Conservation (phyloP, 164 flowering plant genomes). For the Tetrastigma voinierianum region DNA sequence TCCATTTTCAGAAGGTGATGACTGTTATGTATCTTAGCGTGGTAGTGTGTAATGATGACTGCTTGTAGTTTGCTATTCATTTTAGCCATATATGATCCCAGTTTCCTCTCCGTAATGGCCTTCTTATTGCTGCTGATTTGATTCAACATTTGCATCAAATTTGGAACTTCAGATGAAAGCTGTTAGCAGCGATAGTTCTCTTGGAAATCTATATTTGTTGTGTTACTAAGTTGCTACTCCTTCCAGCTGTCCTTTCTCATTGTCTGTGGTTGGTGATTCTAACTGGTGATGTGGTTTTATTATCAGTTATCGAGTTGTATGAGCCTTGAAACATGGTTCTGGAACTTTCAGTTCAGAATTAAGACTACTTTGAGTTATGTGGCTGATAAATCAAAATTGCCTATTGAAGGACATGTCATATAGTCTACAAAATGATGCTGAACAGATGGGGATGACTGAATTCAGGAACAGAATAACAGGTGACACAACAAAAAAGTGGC, state of each 20-base stretch:
- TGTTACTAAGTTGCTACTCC: too few relatives aligned
- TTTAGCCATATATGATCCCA: not conserved
- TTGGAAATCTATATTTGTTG: too few relatives aligned
- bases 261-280: not conserved
- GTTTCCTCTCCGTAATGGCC: not conserved
- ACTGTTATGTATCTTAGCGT: too few relatives aligned
- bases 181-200: not conserved
- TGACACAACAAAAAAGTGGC: constrained; percentile 44
- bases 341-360: constrained; percentile 30
- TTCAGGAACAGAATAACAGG: constrained; percentile 17
- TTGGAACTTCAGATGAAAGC: not conserved
- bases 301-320: constrained; percentile 42
- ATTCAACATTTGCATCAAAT: not conserved
- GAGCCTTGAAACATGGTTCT: constrained; percentile 38
- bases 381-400: constrained; percentile 31
- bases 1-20: too few relatives aligned
- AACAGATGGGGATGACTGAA: constrained; percentile 20
- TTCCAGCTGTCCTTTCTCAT: too few relatives aligned
- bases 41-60: too few relatives aligned
- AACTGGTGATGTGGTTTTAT: not conserved
- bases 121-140: constrained; percentile 1
- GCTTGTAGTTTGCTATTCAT: too few relatives aligned
- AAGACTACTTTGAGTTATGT: constrained; percentile 26
- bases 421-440: constrained; percentile 21
- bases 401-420: constrained; percentile 29